Evolutionary conservation across 192 early-diverging fungal species (phyloP).

Genomic region (Coemansia sp.): DNA sequence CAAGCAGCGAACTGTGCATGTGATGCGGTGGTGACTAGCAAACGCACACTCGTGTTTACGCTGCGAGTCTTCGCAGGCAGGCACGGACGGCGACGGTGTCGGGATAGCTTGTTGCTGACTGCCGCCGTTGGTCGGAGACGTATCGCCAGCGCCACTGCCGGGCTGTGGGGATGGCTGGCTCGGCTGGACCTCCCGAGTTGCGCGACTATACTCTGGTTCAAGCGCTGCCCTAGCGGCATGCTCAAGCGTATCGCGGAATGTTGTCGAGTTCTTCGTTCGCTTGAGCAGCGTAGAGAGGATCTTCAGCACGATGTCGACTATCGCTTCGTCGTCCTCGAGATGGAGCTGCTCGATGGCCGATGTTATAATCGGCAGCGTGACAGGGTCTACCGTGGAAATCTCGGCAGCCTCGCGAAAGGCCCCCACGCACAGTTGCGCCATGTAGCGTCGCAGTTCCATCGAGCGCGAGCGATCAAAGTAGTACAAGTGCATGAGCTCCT

Average conservation of each 20-base stretch:
- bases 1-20: constrained; percentile 21
- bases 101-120: not conserved
- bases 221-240: constrained; percentile 22
- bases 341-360: constrained; percentile 41
- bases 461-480: constrained; percentile 53
- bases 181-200: not conserved
- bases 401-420: constrained; percentile 16
- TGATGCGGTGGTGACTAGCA: constrained; percentile 35
- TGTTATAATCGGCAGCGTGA: constrained; percentile 31
- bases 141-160: constrained; percentile 3
- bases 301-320: constrained; percentile 30
- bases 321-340: constrained; percentile 34
- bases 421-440: constrained; percentile 23
- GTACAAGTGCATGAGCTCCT: constrained; percentile 50
- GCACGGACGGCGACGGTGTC: constrained; percentile 2
- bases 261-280: constrained; percentile 10
- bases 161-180: not conserved
- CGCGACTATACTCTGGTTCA: constrained; percentile 27
- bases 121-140: constrained; percentile 2
- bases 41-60: constrained; percentile 15
- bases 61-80: not conserved
- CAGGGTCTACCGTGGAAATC: not conserved
- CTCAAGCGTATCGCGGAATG: constrained; percentile 17
- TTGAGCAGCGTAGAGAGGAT: constrained; percentile 25
- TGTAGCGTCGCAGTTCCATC: constrained; percentile 32